Conservation (phyloP, 2,329 filamentous ascomycete species). For the Nakataea oryzae region DNA sequence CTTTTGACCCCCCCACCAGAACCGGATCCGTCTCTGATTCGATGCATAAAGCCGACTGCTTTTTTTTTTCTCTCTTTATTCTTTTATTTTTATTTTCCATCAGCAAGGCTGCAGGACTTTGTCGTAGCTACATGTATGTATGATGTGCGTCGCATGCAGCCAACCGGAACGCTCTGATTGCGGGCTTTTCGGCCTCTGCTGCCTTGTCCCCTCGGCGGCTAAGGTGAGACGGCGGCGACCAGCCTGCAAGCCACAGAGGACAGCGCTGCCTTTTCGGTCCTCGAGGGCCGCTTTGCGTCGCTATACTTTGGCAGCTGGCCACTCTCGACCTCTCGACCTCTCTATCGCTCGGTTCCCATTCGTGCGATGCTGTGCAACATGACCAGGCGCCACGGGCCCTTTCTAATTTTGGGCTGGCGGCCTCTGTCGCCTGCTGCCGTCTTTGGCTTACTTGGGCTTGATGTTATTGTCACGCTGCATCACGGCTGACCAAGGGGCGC, state of each 20-base stretch:
- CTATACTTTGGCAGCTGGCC: background rate
- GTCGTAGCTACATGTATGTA: background rate
- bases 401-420: background rate
- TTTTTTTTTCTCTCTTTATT: too few relatives aligned
- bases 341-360: background rate
- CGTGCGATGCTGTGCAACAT: background rate
- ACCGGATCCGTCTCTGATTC: background rate
- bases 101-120: background rate
- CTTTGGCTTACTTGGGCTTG: background rate
- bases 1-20: background rate
- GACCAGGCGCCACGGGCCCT: background rate
- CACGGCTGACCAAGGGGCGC: background rate
- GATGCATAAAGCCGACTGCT: background rate
- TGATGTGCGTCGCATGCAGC: background rate
- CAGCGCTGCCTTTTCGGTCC: background rate
- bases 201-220: background rate
- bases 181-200: background rate
- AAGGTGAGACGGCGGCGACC: background rate
- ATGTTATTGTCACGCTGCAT: background rate
- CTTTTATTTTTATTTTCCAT: too few relatives aligned
- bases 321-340: background rate
- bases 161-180: background rate
- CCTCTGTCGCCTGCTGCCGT: background rate
- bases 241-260: background rate
- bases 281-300: background rate